phyloP scores from a whole-genome alignment of 2,329 filamentous ascomycete genomes.

The Fusarium sp. region DNA sequence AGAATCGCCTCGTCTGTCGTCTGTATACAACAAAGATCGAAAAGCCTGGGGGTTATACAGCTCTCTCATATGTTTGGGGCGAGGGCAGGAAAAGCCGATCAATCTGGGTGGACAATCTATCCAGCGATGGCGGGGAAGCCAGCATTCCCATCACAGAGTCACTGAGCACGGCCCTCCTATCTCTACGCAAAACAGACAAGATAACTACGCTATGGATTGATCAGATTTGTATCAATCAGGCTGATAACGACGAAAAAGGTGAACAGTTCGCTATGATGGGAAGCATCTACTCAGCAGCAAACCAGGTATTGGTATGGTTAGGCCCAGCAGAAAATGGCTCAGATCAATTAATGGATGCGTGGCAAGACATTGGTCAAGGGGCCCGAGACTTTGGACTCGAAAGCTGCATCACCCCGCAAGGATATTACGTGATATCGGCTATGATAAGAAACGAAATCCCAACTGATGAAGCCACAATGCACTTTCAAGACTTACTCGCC shows the following conservation, averaged over 20 bases:
- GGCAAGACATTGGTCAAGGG: neutral
- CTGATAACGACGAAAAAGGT: neutral
- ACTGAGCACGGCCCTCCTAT: neutral
- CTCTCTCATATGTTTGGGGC: conserved; percentile 11
- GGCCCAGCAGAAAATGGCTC: neutral
- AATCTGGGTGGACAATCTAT: neutral
- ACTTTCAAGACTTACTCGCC: neutral
- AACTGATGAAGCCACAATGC: neutral
- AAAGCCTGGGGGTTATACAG: neutral
- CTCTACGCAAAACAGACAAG: too few relatives aligned
- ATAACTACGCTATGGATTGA: neutral
- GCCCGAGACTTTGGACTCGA: neutral
- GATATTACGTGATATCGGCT: too few relatives aligned
- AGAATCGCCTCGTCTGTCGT: rapidly evolving
- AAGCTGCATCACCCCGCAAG: neutral
- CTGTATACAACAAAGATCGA: neutral
- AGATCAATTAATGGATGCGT: neutral
- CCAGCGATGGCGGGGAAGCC: neutral
- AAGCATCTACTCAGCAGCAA: neutral
- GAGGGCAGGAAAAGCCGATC: neutral
- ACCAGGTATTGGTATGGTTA: neutral
- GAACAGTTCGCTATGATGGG: neutral
- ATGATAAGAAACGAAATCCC: neutral
- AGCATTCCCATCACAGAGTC: conserved; percentile 2
- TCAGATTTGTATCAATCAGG: conserved; percentile 4